These are phyloP conservation scores for Tolypocladium pustulatum DNA, from an alignment of 2,329 filamentous ascomycete genomes.

Conservation along the genomic window DNA sequence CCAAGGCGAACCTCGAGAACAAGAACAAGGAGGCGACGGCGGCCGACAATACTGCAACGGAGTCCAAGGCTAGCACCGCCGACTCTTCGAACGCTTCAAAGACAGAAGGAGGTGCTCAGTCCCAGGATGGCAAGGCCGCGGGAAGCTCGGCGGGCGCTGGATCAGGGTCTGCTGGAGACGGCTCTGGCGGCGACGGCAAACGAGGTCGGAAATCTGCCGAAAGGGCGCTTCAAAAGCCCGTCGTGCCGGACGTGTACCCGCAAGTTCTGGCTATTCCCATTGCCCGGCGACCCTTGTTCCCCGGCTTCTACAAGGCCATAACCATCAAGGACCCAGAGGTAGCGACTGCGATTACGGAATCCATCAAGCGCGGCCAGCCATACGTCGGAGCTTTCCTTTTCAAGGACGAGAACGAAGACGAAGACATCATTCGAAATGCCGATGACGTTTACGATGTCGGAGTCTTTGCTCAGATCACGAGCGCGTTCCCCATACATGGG, in stretches of 20 bases:
- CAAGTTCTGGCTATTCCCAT: conserved; percentile 98
- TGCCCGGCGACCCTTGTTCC: conserved; percentile 84
- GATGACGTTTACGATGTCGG: conserved; percentile 93
- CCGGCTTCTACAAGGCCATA: conserved; percentile 97
- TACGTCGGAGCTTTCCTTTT: conserved; percentile 96
- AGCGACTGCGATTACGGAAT: conserved; percentile 83
- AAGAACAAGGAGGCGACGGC: conserved; percentile 26
- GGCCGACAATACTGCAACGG: conserved; percentile 35
- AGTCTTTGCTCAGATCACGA: conserved; percentile 96
- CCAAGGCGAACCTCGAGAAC: conserved; percentile 39
- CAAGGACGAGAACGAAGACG: conserved; percentile 90
- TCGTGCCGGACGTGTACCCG: conserved; percentile 89
- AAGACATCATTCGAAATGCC: conserved; percentile 81
- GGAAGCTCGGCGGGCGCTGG: conserved; percentile 45
- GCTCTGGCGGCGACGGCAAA: conserved; percentile 49
- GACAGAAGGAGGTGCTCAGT: conserved; percentile 24
- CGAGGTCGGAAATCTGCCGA: conserved; percentile 65
- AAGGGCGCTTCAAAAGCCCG: conserved; percentile 72
- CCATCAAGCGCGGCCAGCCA: conserved; percentile 92
- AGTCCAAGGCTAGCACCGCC: conserved; percentile 30
- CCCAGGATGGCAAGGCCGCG: conserved; percentile 41
- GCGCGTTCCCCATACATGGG: conserved; percentile 82
- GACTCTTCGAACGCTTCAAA: conserved; percentile 35
- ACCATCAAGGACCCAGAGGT: conserved; percentile 92
- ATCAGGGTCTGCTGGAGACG: conserved; percentile 39